These are phyloP conservation scores for Chrysosporium keratinophilum DNA, from an alignment of 2,329 filamentous ascomycete species.

Conservation along the genomic window DNA sequence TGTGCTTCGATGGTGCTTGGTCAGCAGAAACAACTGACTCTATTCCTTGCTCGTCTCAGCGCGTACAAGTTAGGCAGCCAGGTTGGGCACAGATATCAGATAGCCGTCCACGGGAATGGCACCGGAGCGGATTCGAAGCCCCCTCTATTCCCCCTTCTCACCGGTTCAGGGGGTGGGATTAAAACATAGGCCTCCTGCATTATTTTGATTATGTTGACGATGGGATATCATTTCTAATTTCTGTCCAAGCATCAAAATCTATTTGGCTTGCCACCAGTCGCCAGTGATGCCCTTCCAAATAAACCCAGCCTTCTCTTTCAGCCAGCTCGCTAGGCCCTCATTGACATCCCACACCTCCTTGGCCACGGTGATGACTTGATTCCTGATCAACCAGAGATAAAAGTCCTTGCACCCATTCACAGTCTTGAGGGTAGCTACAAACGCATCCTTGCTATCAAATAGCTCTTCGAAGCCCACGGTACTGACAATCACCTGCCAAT, in stretches of 20 bases:
- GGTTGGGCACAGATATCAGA: no score
- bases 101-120: no score
- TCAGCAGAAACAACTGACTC: no score
- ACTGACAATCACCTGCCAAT: conserved; percentile 19
- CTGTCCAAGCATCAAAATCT: background rate
- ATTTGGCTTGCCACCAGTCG: background rate
- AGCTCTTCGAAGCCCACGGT: conserved; percentile 7
- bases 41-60: no score
- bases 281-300: conserved; percentile 1
- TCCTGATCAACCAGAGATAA: conserved; percentile 10
- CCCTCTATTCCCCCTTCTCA: no score
- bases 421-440: conserved; percentile 8
- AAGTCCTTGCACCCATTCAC: conserved; percentile 9
- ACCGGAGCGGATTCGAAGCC: no score
- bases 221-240: no score
- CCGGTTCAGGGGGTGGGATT: no score
- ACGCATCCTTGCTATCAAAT: conserved; percentile 7
- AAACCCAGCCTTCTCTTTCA: background rate
- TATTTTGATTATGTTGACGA: no score
- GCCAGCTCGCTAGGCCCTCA: background rate
- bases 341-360: background rate
- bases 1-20: no score
- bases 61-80: no score
- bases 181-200: no score
- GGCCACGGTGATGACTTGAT: background rate